Percentiles rank a stretch among this genome's conserved stretches.
phyloP scores from a whole-genome alignment of 805 yeast genomes.

The Starmerella cellae region DNA sequence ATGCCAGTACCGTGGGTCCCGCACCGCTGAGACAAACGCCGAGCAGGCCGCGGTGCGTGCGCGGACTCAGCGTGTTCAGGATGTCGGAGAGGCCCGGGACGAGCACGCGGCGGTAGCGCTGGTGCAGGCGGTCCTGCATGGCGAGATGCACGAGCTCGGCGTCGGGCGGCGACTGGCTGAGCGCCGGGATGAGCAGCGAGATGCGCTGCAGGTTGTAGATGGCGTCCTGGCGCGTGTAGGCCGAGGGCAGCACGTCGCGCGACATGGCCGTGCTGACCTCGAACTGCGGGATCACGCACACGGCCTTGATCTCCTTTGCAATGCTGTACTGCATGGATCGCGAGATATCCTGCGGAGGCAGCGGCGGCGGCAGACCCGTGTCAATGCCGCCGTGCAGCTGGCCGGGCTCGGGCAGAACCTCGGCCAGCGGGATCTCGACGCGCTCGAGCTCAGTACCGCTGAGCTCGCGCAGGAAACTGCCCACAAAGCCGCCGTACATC shows the following conservation, averaged over 20 bases:
- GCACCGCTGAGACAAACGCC: slow-evolving; percentile 97
- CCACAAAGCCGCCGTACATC: slow-evolving; percentile 98
- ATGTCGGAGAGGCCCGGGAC: slow-evolving; percentile 86
- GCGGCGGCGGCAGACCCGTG: slow-evolving; percentile 56
- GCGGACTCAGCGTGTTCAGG: slow-evolving; percentile 65
- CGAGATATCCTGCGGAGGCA: slow-evolving; percentile 81
- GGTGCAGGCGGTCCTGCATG: slow-evolving; percentile 94
- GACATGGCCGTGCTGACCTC: slow-evolving; percentile 89
- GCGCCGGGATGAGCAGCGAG: slow-evolving; percentile 83
- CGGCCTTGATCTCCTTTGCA: slow-evolving; percentile 70
- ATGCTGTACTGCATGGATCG: slow-evolving; percentile 75
- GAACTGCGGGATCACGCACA: slow-evolving; percentile 85
- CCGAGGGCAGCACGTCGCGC: slow-evolving; percentile 74
- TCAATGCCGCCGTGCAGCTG: slow-evolving; percentile 42
- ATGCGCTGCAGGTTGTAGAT: slow-evolving; percentile 88
- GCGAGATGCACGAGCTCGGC: slow-evolving; percentile 77
- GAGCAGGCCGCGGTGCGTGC: slow-evolving; percentile 66
- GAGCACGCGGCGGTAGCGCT: slow-evolving; percentile 84
- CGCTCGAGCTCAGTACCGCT: slow-evolving; percentile 56
- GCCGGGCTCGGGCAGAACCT: slow-evolving; percentile 66
- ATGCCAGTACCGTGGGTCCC: slow-evolving; percentile 90
- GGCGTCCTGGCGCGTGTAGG: slow-evolving; percentile 66
- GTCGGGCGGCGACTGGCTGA: slow-evolving; percentile 73
- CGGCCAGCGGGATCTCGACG: slow-evolving; percentile 72
- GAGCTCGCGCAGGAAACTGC: slow-evolving; percentile 78